Conservation (phyloP, 2,329 filamentous ascomycete species). For the Phymatotrichopsis omnivora region DNA sequence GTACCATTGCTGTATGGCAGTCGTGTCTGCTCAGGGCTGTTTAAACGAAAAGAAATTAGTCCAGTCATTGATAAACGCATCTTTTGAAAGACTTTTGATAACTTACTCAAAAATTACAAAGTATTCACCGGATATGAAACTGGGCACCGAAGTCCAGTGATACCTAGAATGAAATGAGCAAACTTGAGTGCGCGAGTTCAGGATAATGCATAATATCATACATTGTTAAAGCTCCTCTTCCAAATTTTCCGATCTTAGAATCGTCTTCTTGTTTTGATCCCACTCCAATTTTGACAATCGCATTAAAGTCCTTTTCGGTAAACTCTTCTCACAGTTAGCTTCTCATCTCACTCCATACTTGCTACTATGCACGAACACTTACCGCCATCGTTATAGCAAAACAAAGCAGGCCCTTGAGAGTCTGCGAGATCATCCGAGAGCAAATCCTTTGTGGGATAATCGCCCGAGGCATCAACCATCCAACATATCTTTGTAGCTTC, state of each 20-base stretch:
- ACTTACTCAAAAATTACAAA: constrained; percentile 35
- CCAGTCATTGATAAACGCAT: no score
- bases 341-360: not conserved
- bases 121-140: constrained; percentile 33
- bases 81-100: constrained; percentile 28
- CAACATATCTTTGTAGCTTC: constrained; percentile 32
- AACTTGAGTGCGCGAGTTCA: not conserved
- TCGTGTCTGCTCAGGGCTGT: constrained; percentile 17
- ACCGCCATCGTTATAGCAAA: constrained; percentile 34
- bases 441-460: constrained; percentile 23
- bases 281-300: constrained; percentile 33
- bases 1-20: constrained; percentile 14
- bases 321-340: constrained; percentile 29
- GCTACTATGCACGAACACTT: constrained; percentile 14
- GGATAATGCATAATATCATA: not conserved
- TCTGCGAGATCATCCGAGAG: constrained; percentile 28
- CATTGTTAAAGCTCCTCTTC: constrained; percentile 35
- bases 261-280: constrained; percentile 33
- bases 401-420: constrained; percentile 33
- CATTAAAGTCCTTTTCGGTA: constrained; percentile 32
- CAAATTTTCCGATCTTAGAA: constrained; percentile 34
- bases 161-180: constrained; percentile 27
- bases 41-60: not conserved
- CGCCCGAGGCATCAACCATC: constrained; percentile 31
- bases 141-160: constrained; percentile 35